phyloP scores from a whole-genome alignment of 2,329 filamentous ascomycete genomes.

The Pseudogymnoascus sp. region DNA sequence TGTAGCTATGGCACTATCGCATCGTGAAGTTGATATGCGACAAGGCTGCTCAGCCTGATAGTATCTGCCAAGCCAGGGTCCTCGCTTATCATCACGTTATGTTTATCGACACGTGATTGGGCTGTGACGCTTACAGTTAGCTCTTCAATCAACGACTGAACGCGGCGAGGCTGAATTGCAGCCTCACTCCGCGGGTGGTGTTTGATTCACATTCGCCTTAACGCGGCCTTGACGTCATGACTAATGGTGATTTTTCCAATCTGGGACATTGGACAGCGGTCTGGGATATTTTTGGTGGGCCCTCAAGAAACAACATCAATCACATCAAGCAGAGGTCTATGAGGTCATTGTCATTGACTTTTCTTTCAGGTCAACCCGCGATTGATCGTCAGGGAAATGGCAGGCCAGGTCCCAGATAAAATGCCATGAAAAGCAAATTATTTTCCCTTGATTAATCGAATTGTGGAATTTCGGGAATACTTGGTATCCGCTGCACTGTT shows the following conservation, averaged over 20 bases:
- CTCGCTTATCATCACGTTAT: not conserved
- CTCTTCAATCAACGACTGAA: not conserved
- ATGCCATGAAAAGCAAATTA: not conserved
- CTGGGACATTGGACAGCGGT: not conserved
- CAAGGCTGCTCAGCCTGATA: conserved; percentile 5
- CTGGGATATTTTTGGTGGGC: not conserved
- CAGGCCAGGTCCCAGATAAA: conserved; percentile 3
- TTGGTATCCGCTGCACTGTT: not conserved
- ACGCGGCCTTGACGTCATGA: conserved; percentile 1
- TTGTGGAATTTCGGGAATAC: not conserved
- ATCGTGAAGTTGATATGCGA: not conserved
- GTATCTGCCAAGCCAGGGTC: not conserved
- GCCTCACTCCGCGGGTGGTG: not conserved
- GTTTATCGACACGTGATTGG: not conserved
- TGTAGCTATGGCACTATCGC: not conserved
- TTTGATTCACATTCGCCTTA: conserved; percentile 3
- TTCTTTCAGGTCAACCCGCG: not conserved
- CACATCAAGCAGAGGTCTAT: not conserved
- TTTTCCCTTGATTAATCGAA: not conserved
- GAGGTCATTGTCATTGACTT: conserved; percentile 3
- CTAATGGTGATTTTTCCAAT: not conserved
- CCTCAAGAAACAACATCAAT: not conserved
- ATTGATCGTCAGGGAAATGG: conserved; percentile 3
- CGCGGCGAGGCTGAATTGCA: not conserved
- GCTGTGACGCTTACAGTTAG: not conserved